Percentiles rank a stretch among this genome's conserved stretches.
phyloP scores from a whole-genome alignment of 129 eudicot species.

The Centella asiatica region DNA sequence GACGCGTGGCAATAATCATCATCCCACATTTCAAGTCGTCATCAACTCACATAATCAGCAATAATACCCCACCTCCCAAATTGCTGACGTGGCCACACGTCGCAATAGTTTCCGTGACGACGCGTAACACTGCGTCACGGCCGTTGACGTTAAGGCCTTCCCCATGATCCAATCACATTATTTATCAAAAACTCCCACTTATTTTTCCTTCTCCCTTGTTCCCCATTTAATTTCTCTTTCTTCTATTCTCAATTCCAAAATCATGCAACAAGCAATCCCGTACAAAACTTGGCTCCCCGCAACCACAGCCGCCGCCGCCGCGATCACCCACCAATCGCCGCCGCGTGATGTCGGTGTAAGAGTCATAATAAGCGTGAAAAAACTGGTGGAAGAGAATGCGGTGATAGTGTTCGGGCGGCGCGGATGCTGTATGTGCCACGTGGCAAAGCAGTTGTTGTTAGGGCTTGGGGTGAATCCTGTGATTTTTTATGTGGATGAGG shows the following conservation, averaged over 20 bases:
- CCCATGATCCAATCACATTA: constrained; percentile 1
- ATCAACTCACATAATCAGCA: too few relatives aligned
- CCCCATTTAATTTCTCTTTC: not conserved
- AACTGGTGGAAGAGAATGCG: constrained; percentile 40
- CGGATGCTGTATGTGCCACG: constrained; percentile 76
- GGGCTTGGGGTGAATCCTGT: constrained; percentile 64
- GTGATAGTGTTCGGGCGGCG: constrained; percentile 47
- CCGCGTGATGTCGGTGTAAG: not conserved
- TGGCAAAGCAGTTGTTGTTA: constrained; percentile 40
- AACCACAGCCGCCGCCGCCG: constrained; percentile 8
- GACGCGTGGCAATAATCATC: too few relatives aligned
- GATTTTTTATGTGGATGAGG: constrained; percentile 34
- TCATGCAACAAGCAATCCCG: constrained; percentile 42
- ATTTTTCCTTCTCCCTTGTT: not conserved
- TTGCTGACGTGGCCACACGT: not conserved
- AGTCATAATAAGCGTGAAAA: not conserved
- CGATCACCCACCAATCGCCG: not conserved
- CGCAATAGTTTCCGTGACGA: constrained; percentile 25
- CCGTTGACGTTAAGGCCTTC: constrained; percentile 41
- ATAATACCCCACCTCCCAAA: not conserved
- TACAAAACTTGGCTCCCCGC: constrained; percentile 6
- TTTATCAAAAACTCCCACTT: not conserved
- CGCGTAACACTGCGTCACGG: constrained; percentile 40
- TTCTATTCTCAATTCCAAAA: not conserved
- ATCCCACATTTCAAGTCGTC: too few relatives aligned